Percentiles rank a stretch among this genome's conserved stretches.
Evolutionary conservation across 768 basidiomycete genomes (phyloP).

Genomic region (Grammothele lineata): DNA sequence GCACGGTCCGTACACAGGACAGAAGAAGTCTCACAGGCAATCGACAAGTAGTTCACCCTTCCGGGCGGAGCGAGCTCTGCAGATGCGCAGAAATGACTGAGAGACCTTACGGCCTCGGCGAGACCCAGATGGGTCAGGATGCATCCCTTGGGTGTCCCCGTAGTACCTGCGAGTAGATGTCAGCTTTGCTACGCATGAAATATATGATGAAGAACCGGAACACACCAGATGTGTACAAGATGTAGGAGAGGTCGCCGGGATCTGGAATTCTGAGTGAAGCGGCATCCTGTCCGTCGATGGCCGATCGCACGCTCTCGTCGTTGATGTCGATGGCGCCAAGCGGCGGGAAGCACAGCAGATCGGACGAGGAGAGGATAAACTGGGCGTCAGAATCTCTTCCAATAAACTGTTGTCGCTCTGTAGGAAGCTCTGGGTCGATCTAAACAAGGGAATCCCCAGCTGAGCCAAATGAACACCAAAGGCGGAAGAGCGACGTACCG

Average conservation of each 20-base stretch:
- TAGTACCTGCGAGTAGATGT: slow-evolving; percentile 38
- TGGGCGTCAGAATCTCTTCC: slow-evolving; percentile 37
- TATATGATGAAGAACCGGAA: background rate
- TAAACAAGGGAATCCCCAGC: slow-evolving; percentile 14
- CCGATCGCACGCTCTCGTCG: slow-evolving; percentile 19
- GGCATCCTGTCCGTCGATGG: slow-evolving; percentile 26
- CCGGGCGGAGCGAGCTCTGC: slow-evolving; percentile 19
- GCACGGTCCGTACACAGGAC: slow-evolving; percentile 1
- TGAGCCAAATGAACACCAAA: background rate
- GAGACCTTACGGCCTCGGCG: slow-evolving; percentile 27
- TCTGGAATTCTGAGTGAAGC: slow-evolving; percentile 27
- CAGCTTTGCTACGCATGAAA: background rate
- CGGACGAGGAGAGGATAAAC: slow-evolving; percentile 33
- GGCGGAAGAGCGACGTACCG: slow-evolving; percentile 28
- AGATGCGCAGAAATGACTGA: slow-evolving; percentile 23
- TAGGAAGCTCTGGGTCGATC: slow-evolving; percentile 49
- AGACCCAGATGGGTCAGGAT: slow-evolving; percentile 35
- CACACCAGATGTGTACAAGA: slow-evolving; percentile 48
- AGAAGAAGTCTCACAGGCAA: slow-evolving; percentile 35
- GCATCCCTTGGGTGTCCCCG: slow-evolving; percentile 50
- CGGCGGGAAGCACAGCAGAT: slow-evolving; percentile 22
- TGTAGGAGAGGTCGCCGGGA: slow-evolving; percentile 35
- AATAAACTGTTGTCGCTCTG: slow-evolving; percentile 42
- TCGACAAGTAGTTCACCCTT: slow-evolving; percentile 23
- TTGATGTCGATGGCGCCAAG: slow-evolving; percentile 23